phyloP scores from a whole-genome alignment of 257 asterid species.

The Rauvolfia tetraphylla region DNA sequence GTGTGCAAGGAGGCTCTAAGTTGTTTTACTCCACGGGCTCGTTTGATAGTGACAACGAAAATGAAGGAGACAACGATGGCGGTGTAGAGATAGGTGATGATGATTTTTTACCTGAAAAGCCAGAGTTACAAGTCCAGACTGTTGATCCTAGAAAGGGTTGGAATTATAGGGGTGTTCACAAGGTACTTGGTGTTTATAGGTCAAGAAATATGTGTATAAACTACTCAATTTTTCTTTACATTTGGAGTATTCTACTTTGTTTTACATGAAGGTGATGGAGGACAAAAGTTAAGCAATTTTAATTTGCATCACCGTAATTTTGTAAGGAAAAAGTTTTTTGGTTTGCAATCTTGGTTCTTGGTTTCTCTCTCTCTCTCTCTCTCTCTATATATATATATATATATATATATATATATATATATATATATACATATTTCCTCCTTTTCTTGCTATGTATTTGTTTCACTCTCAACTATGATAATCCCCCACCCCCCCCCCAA shows the following conservation, averaged over 20 bases:
- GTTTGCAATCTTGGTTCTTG: background rate
- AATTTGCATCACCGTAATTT: background rate
- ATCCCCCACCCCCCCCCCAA: too few species aligned
- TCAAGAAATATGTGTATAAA: background rate
- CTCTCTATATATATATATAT: too few species aligned
- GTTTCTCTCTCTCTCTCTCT: too few species aligned
- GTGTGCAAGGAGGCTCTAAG: slow-evolving; percentile 45
- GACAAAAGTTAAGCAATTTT: background rate
- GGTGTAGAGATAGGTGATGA: slow-evolving; percentile 41
- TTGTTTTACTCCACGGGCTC: slow-evolving; percentile 52
- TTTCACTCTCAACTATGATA: background rate
- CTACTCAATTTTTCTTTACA: background rate
- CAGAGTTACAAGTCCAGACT: slow-evolving; percentile 64
- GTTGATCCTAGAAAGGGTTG: slow-evolving; percentile 93
- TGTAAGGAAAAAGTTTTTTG: background rate
- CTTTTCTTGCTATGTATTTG: background rate
- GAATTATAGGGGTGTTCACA: slow-evolving; percentile 93
- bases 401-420: too few species aligned
- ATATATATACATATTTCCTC: background rate
- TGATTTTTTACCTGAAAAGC: slow-evolving; percentile 56
- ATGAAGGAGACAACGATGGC: slow-evolving; percentile 22
- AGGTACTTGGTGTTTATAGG: slow-evolving; percentile 37
- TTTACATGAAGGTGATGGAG: background rate
- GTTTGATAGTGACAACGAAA: slow-evolving; percentile 27
- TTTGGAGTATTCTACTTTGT: slow-evolving; percentile 3